Percentiles rank a stretch among this genome's conserved stretches.
phyloP scores from a whole-genome alignment of 2,329 filamentous ascomycete species.

The Fusarium equiseti region DNA sequence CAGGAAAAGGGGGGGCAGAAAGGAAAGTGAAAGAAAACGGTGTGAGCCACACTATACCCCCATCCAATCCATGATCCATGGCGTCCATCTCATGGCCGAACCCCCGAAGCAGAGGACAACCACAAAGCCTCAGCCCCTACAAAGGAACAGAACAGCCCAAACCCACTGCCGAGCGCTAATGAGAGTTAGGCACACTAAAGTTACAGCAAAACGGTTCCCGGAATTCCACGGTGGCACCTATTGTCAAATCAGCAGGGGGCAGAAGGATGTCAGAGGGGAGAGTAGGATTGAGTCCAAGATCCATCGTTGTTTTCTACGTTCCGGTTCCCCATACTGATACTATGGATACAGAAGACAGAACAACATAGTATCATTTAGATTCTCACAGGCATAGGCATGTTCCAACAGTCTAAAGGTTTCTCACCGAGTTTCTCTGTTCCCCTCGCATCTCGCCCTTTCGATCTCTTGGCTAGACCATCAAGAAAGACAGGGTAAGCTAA shows the following conservation, averaged over 20 bases:
- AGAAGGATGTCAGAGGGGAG: conserved; percentile 15
- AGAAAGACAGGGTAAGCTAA: conserved; percentile 29
- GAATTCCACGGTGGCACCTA: conserved; percentile 18
- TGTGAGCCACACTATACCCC: conserved; percentile 31
- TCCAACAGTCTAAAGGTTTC: conserved; percentile 10
- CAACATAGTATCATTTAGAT: neutral
- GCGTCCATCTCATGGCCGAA: conserved; percentile 35
- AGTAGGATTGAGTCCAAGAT: conserved; percentile 20
- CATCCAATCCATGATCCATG: conserved; percentile 31
- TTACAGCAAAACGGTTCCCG: conserved; percentile 33
- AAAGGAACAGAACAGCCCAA: conserved; percentile 30
- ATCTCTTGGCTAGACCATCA: conserved; percentile 20
- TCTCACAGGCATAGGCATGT: conserved; percentile 5
- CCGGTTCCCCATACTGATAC: conserved; percentile 9
- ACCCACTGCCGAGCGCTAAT: conserved; percentile 37
- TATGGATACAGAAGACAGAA: neutral
- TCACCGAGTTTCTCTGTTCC: conserved; percentile 20
- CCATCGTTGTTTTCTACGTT: conserved; percentile 33
- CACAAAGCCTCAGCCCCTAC: conserved; percentile 40
- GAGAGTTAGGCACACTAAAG: conserved; percentile 24
- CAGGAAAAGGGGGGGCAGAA: conserved; percentile 15
- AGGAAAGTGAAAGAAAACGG: conserved; percentile 43
- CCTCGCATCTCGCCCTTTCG: conserved; percentile 23
- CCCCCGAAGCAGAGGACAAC: conserved; percentile 24
- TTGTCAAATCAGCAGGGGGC: conserved; percentile 26